A percentile compares a stretch with the other conserved stretches of the same genome.
Conservation (phyloP, 352 stramenopile species). For the Globisporangium nodosum region DNA sequence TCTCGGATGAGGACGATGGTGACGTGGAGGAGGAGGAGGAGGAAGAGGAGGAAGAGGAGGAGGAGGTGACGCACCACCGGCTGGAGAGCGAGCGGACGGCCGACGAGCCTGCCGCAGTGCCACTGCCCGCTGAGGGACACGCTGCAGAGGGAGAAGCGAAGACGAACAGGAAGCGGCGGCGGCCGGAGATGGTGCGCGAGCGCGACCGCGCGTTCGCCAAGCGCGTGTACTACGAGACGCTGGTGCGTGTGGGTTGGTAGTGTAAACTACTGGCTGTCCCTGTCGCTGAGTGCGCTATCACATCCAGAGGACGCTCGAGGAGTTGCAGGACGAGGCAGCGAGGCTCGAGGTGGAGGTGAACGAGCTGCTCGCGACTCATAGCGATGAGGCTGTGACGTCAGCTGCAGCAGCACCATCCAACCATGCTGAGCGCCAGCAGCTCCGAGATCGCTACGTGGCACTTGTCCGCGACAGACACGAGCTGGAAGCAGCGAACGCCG, state of each 20-base stretch:
- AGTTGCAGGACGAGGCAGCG: neutral
- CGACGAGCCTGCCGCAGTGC: neutral
- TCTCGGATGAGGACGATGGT: too few species aligned
- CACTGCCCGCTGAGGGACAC: neutral
- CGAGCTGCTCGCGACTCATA: too few species aligned
- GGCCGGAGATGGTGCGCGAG: neutral
- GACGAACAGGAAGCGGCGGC: constrained; percentile 7
- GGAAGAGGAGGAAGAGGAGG: neutral
- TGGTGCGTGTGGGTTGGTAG: constrained; percentile 2
- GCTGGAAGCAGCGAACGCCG: neutral
- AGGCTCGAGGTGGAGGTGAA: constrained; percentile 1
- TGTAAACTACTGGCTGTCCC: neutral
- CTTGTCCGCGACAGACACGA: neutral
- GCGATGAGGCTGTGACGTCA: too few species aligned
- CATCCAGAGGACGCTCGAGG: neutral
- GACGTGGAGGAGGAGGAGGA: too few species aligned
- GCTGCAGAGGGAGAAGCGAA: neutral
- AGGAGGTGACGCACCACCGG: too few species aligned
- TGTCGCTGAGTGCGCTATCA: neutral
- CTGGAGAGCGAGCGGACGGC: too few species aligned
- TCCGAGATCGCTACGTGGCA: neutral
- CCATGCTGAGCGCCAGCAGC: neutral
- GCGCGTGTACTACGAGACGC: constrained; percentile 10
- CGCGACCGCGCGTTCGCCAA: constrained; percentile 8
- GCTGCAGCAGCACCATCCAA: neutral